Evolutionary conservation across 192 early-diverging fungal genomes (phyloP).

Genomic region (Coemansia sp.): DNA sequence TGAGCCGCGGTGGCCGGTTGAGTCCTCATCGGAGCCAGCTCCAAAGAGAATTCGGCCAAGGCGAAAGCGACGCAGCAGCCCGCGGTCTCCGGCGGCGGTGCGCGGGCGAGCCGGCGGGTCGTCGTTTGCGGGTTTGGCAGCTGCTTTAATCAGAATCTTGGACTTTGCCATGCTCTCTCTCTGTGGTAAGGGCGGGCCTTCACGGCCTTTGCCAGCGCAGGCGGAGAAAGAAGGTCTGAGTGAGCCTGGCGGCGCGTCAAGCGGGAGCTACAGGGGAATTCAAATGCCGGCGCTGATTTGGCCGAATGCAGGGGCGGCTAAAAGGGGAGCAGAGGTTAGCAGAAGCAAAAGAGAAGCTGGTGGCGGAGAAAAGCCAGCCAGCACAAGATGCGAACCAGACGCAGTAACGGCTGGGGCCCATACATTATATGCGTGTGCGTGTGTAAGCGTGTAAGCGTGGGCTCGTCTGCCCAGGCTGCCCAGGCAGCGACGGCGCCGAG

Average conservation of each 20-base stretch:
- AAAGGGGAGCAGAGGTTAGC: not conserved
- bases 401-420: conserved; percentile 6
- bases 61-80: conserved; percentile 45
- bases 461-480: not conserved
- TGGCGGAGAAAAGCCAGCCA: conserved; percentile 3
- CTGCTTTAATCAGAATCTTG: conserved; percentile 31
- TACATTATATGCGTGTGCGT: not conserved
- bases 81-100: conserved; percentile 46
- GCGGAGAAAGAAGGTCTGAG: not conserved
- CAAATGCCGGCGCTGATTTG: conserved; percentile 3
- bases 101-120: conserved; percentile 37
- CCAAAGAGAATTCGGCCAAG: conserved; percentile 50
- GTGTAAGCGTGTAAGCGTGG: not conserved
- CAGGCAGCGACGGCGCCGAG: not conserved
- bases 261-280: not conserved
- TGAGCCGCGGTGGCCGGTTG: conserved; percentile 6
- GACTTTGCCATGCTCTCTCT: conserved; percentile 44
- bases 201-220: conserved; percentile 2
- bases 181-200: not conserved
- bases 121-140: conserved; percentile 25
- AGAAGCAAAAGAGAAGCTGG: not conserved
- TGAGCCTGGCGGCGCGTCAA: not conserved
- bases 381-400: not conserved
- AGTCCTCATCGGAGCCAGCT: conserved; percentile 5
- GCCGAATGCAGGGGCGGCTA: conserved; percentile 2